phyloP scores from a whole-genome alignment of 345 rosid genomes.

The Heritiera littoralis region DNA sequence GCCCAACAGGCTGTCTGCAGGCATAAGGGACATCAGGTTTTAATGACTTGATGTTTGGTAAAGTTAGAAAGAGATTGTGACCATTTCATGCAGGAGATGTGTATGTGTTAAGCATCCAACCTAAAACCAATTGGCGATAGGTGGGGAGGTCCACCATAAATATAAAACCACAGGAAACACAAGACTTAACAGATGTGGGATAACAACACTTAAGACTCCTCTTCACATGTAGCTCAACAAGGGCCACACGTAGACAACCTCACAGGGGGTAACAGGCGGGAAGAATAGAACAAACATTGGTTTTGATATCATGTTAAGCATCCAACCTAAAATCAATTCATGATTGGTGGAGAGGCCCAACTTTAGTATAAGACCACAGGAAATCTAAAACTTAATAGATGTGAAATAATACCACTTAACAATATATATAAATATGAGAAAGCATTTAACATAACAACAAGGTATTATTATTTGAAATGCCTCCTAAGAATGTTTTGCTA shows the following conservation, averaged over 20 bases:
- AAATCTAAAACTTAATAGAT: too few relatives aligned
- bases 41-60: background rate
- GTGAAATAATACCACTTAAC: too few relatives aligned
- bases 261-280: too few relatives aligned
- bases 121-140: too few relatives aligned
- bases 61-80: background rate
- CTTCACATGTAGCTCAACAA: too few relatives aligned
- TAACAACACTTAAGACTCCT: too few relatives aligned
- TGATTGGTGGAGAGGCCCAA: background rate
- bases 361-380: background rate
- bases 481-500: slow-evolving; percentile 17
- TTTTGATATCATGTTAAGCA: background rate
- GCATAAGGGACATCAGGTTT: background rate
- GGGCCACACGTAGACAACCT: too few relatives aligned
- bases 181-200: too few relatives aligned
- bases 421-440: background rate
- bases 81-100: background rate
- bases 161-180: too few relatives aligned
- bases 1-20: slow-evolving; percentile 99
- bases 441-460: background rate
- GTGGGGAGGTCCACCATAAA: too few relatives aligned
- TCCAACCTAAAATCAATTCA: background rate
- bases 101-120: background rate
- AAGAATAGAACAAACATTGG: too few relatives aligned
- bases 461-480: background rate